These are phyloP conservation scores for Lumnitzera littorea DNA, from an alignment of 345 rosid genomes.

Conservation along the genomic window DNA sequence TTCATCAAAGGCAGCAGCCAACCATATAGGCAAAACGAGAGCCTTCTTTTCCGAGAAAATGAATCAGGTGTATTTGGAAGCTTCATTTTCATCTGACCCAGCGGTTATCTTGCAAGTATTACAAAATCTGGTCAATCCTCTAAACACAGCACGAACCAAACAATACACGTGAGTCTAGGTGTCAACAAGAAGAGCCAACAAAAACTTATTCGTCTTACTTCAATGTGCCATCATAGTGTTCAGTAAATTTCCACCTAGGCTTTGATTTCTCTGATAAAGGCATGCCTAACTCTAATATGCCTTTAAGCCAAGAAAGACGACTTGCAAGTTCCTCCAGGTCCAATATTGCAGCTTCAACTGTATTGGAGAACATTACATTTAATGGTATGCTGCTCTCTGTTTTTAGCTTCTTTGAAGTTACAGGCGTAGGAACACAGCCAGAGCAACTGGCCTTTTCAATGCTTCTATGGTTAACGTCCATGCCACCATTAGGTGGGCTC, in stretches of 20 bases:
- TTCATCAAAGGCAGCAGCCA: no score
- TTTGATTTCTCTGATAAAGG: slow-evolving; percentile 12
- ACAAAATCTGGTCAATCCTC: no score
- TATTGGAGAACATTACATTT: slow-evolving; percentile 32
- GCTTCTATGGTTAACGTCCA: neutral
- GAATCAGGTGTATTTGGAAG: no score
- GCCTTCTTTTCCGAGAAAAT: no score
- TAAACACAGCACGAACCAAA: no score
- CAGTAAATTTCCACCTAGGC: slow-evolving; percentile 40
- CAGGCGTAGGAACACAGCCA: slow-evolving; percentile 23
- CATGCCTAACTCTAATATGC: slow-evolving; percentile 22
- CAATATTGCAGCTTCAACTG: slow-evolving; percentile 46
- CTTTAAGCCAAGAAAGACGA: slow-evolving; percentile 47
- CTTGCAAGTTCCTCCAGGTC: slow-evolving; percentile 58
- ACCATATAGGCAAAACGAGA: no score
- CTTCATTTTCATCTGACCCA: no score
- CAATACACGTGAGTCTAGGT: no score
- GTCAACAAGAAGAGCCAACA: no score
- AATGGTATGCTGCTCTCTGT: slow-evolving; percentile 15
- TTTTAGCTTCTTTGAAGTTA: slow-evolving; percentile 18
- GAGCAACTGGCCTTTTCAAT: slow-evolving; percentile 16
- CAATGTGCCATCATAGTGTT: slow-evolving; percentile 12
- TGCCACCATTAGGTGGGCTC: neutral
- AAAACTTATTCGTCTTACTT: no score
- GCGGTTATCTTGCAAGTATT: no score